A percentile compares a stretch with the other conserved stretches of the same genome.
phyloP scores from a whole-genome alignment of 2,329 filamentous ascomycete species.

The Onygenales sp. region DNA sequence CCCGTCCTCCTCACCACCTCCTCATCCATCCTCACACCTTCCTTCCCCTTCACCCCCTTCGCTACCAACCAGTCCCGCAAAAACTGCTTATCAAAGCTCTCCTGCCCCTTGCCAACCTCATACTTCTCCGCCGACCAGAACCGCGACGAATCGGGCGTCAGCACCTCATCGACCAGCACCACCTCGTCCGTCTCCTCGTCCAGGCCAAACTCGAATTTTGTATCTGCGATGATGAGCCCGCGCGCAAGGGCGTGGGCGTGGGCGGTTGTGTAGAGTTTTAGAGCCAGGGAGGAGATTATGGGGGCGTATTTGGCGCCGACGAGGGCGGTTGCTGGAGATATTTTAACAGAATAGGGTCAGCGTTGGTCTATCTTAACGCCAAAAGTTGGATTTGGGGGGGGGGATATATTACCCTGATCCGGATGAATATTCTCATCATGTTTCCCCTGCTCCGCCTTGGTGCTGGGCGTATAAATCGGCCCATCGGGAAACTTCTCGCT shows the following conservation, averaged over 20 bases:
- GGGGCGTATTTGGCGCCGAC: slow-evolving; percentile 56
- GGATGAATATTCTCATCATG: slow-evolving; percentile 82
- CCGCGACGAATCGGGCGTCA: slow-evolving; percentile 73
- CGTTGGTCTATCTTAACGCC: too few species aligned
- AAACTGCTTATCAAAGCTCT: slow-evolving; percentile 83
- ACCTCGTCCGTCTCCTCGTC: slow-evolving; percentile 57
- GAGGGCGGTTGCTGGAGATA: slow-evolving; percentile 42
- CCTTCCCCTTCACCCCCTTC: slow-evolving; percentile 65
- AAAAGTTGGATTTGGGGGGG: too few species aligned
- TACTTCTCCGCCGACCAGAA: slow-evolving; percentile 77
- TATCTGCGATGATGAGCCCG: slow-evolving; percentile 69
- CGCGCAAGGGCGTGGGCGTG: slow-evolving; percentile 35
- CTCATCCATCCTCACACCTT: slow-evolving; percentile 61
- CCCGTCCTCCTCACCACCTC: slow-evolving; percentile 61
- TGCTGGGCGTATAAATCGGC: slow-evolving; percentile 71
- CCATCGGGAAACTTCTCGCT: slow-evolving; percentile 57
- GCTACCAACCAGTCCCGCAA: slow-evolving; percentile 71
- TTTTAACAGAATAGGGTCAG: background rate
- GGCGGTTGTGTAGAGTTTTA: slow-evolving; percentile 53
- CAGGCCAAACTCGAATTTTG: slow-evolving; percentile 68
- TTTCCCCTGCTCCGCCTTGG: slow-evolving; percentile 69
- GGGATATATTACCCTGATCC: slow-evolving; percentile 41
- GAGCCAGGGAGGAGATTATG: slow-evolving; percentile 54
- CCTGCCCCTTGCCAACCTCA: slow-evolving; percentile 62
- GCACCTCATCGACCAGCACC: slow-evolving; percentile 71